Evolutionary conservation across 2,329 filamentous ascomycete species (phyloP), one percentile per base, ranked within the genome.

Genomic region (Fusarium ambrosium): DNA sequence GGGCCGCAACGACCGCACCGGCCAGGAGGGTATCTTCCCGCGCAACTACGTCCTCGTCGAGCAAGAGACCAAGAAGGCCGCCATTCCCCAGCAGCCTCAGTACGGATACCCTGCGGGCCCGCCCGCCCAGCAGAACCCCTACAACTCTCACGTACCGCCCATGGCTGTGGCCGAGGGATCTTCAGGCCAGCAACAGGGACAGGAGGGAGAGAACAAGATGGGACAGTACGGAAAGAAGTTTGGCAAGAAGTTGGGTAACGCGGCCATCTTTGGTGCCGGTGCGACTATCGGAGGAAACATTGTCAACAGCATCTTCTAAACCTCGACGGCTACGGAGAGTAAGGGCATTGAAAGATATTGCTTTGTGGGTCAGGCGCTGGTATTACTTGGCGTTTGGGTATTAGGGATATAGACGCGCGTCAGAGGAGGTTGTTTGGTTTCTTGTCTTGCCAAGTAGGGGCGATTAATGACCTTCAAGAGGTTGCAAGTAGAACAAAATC

Each of bases 1-100:
- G 88, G 96, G 96, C 77, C 91, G 90, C 78, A 98, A 97, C 84
- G 87, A 92, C 80, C 91, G 95, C 63, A 97, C 95, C 10, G 93
- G 93, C 66, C 86, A 90, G 76, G 94, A 97, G 85, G 96, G 96
- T 78, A 98, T 98, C 82, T 98, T 98, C 89, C 96, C 96, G n/a
- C 91, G 93, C 77, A 95, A 90, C 82, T 98, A 98, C 81, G 95
- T 97, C 73, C 87, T 94, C 62, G 85, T 93, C 62, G 92, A 95
- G 77, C 88, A 93, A 76, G 91, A 93, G 74, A 77, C 84, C 72
- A 84, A 87, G 78, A 77, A 83, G 80, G 68, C 85, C 81, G 59
- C 78, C 70, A 48, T 60, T n/a, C 77, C 77, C 27, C 65, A 81
- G 56, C 81, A 82, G 75, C 83, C 79, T 2, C 81, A 80, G 67